These are phyloP conservation scores for Paramecium octaurelia DNA, from an alignment of 73 alveolate species.

Conservation along the genomic window DNA sequence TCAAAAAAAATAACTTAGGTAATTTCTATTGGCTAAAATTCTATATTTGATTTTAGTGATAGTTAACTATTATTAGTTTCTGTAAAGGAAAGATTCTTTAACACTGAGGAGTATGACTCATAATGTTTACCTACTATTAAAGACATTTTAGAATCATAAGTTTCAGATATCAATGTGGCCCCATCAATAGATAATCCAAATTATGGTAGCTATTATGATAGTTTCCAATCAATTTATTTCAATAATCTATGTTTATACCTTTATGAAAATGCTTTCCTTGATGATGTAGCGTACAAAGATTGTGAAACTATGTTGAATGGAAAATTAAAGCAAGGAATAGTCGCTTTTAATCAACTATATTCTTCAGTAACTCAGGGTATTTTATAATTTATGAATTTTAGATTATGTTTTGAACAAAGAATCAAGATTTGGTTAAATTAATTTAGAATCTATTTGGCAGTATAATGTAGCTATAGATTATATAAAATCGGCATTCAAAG, in stretches of 20 bases:
- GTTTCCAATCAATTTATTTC: neutral
- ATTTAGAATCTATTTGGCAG: neutral
- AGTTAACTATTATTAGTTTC: slow-evolving; percentile 9
- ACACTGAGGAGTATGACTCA: neutral
- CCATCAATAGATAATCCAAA: neutral
- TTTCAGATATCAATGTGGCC: neutral
- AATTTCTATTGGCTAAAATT: neutral
- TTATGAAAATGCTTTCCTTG: neutral
- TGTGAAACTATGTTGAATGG: neutral
- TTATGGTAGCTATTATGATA: neutral
- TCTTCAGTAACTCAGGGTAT: neutral
- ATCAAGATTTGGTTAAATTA: slow-evolving; percentile 7
- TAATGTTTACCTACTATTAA: neutral
- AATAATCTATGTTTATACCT: neutral
- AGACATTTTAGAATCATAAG: neutral
- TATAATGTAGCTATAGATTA: neutral
- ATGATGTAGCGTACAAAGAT: neutral
- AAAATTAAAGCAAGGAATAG: neutral
- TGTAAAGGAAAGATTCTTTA: neutral
- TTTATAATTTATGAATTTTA: neutral
- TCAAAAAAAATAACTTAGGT: neutral
- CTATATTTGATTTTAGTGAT: slow-evolving; percentile 12
- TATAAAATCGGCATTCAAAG: neutral
- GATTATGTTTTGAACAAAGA: neutral
- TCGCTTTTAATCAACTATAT: neutral